Evolutionary conservation across 768 basidiomycete species (phyloP).

Genomic region (Russula virescens): DNA sequence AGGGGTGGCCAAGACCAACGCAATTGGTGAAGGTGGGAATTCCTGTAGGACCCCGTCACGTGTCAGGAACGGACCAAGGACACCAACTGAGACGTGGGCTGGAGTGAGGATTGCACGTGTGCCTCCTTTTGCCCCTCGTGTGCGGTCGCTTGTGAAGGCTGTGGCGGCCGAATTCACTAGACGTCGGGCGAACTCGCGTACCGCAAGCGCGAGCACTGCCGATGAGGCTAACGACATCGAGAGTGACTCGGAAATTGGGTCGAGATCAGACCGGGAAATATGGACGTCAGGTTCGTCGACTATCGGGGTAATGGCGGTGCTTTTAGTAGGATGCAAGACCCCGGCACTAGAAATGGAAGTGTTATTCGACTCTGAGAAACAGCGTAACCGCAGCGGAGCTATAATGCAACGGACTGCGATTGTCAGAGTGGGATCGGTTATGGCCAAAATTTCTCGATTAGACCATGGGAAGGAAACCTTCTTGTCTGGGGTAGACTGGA

Average conservation of each 20-base stretch:
- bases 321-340: not conserved
- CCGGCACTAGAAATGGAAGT: constrained; percentile 1
- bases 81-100: constrained; percentile 15
- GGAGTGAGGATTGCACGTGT: constrained; percentile 3
- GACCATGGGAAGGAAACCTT: constrained; percentile 6
- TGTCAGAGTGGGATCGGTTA: constrained; percentile 29
- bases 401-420: constrained; percentile 25
- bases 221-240: not conserved
- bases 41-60: not conserved
- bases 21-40: not conserved
- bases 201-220: constrained; percentile 16
- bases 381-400: constrained; percentile 2
- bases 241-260: not conserved
- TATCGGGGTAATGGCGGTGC: not conserved
- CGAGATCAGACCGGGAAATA: not conserved
- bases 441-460: constrained; percentile 26
- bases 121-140: not conserved
- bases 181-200: constrained; percentile 14
- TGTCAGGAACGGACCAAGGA: constrained; percentile 12
- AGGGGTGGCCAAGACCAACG: constrained; percentile 11
- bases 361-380: not conserved
- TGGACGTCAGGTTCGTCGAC: not conserved
- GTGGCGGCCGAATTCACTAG: constrained; percentile 12
- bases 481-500: not conserved
- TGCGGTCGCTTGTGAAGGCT: constrained; percentile 2